Evolutionary conservation across 1,284 basidiomycete genomes (phyloP).

Genomic region (Microbotryum lychnidis-dioicae): DNA sequence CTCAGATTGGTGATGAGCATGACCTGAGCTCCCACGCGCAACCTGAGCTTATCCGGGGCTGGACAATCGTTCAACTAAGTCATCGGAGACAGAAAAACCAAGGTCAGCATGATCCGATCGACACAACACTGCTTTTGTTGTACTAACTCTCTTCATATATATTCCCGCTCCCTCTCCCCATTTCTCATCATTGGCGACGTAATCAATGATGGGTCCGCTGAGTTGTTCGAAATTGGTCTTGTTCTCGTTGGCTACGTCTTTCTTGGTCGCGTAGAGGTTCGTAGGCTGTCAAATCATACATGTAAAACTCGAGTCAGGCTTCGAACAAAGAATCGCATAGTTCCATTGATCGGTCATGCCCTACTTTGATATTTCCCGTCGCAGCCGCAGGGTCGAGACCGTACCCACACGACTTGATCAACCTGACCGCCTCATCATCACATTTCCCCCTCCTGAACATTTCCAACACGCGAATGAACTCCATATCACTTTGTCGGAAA

Average conservation of each 20-base stretch:
- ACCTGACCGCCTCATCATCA: conserved; percentile 20
- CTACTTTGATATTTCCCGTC: conserved; percentile 16
- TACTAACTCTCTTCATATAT: too few species aligned
- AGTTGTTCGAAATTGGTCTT: conserved; percentile 23
- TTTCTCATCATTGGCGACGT: too few species aligned
- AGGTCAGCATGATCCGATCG: too few species aligned
- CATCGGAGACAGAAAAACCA: too few species aligned
- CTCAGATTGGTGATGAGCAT: conserved; percentile 32
- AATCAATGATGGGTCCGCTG: neutral
- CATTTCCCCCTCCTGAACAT: conserved; percentile 30
- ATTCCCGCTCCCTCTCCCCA: too few species aligned
- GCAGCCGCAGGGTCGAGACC: conserved; percentile 13
- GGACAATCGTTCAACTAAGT: conserved; percentile 27
- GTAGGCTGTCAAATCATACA: conserved; percentile 24
- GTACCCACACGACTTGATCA: conserved; percentile 23
- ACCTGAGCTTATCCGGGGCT: conserved; percentile 11
- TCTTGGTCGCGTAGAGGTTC: conserved; percentile 26
- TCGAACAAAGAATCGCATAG: too few species aligned
- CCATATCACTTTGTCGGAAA: conserved; percentile 31
- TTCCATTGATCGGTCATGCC: too few species aligned
- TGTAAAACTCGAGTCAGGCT: too few species aligned
- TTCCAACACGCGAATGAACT: conserved; percentile 31
- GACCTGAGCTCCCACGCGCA: conserved; percentile 33
- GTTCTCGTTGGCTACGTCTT: conserved; percentile 28
- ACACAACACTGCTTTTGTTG: too few species aligned